These are phyloP conservation scores for Dioscorea alata DNA, from an alignment of 106 monocot genomes.

Conservation along the genomic window DNA sequence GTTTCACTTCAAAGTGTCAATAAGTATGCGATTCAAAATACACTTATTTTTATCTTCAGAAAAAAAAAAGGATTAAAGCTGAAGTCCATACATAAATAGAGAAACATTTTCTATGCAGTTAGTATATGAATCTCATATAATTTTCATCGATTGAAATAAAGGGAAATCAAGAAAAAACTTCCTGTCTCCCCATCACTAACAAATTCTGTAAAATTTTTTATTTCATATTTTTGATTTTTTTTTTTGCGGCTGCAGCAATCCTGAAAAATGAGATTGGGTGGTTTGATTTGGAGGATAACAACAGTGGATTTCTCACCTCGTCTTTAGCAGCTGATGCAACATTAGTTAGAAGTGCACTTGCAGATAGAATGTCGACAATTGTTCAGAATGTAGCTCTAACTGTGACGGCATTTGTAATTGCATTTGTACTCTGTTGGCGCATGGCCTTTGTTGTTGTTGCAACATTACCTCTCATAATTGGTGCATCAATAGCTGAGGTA, in stretches of 20 bases:
- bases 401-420: slow-evolving; percentile 28
- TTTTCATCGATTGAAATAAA: too few relatives aligned
- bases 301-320: slow-evolving; percentile 21
- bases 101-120: too few relatives aligned
- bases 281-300: slow-evolving; percentile 34
- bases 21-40: too few relatives aligned
- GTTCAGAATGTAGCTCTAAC: slow-evolving; percentile 29
- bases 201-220: too few relatives aligned
- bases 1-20: too few relatives aligned
- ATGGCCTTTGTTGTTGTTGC: slow-evolving; percentile 29
- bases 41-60: neutral
- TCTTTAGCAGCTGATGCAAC: slow-evolving; percentile 38
- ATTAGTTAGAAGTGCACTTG: slow-evolving; percentile 20
- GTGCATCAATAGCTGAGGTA: slow-evolving; percentile 40
- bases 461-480: slow-evolving; percentile 31
- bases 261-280: slow-evolving; percentile 33
- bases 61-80: neutral
- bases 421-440: slow-evolving; percentile 34
- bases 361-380: slow-evolving; percentile 32
- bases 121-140: too few relatives aligned
- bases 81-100: too few relatives aligned
- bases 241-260: slow-evolving; percentile 16
- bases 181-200: too few relatives aligned
- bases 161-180: too few relatives aligned
- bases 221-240: neutral